Conservation (phyloP, 352 stramenopile genomes). For the Phytophthora capsici region DNA sequence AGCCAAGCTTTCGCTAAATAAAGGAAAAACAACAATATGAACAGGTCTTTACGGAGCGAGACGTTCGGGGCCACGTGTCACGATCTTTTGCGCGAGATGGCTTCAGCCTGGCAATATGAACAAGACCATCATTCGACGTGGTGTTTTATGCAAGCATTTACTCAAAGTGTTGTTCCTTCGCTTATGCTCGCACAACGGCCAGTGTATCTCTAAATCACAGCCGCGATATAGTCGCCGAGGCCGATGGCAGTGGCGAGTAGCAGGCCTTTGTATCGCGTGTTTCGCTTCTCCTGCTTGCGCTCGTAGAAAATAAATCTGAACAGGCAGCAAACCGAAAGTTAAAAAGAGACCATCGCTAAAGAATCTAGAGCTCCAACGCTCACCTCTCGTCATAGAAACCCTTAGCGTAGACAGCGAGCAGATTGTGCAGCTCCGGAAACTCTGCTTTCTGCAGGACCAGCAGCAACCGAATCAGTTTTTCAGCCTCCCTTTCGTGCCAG, state of each 20-base stretch:
- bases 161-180: neutral
- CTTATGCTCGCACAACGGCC: neutral
- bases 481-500: neutral
- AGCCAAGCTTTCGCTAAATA: neutral
- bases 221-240: conserved; percentile 62
- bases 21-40: neutral
- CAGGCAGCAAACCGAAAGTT: neutral
- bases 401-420: conserved; percentile 73
- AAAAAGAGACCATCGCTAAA: neutral
- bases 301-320: conserved; percentile 64
- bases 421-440: conserved; percentile 63
- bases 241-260: conserved; percentile 53
- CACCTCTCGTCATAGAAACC: conserved; percentile 73
- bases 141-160: neutral
- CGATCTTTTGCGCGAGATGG: neutral
- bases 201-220: conserved; percentile 41
- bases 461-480: neutral
- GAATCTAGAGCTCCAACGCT: conserved; percentile 1
- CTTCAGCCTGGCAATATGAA: neutral
- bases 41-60: neutral
- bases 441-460: conserved; percentile 50
- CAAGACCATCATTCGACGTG: neutral
- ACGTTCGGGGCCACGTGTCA: neutral
- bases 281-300: conserved; percentile 60
- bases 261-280: conserved; percentile 62